Percentiles rank a stretch among this genome's conserved stretches.
phyloP scores from a whole-genome alignment of 257 asterid species.

The Leptodermis oblonga region DNA sequence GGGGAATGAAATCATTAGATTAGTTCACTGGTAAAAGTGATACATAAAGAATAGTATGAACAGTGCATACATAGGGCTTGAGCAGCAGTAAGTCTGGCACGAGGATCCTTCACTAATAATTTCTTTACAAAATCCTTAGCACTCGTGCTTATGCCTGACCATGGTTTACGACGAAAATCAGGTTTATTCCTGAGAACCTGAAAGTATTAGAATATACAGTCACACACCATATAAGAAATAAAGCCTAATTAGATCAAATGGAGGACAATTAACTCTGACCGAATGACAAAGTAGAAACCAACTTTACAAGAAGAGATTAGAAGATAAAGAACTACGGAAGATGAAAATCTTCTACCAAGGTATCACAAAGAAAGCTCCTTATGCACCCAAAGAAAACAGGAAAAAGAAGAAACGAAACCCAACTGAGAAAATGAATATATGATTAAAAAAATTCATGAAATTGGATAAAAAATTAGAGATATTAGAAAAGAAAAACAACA shows the following conservation, averaged over 20 bases:
- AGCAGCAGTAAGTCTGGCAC: constrained; percentile 96
- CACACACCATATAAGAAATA: background rate
- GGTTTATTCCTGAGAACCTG: constrained; percentile 92
- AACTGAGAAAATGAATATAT: background rate
- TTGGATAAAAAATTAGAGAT: background rate
- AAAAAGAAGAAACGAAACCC: background rate
- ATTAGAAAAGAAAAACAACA: background rate
- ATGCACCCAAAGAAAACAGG: background rate
- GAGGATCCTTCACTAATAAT: constrained; percentile 86
- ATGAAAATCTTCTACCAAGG: background rate
- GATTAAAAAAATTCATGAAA: background rate
- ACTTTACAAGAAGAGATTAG: background rate
- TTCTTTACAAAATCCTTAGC: constrained; percentile 98
- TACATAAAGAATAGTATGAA: background rate
- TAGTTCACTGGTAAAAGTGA: background rate
- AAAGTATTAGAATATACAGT: constrained; percentile 17
- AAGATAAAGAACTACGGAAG: background rate
- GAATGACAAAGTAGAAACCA: background rate
- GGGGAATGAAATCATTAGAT: constrained; percentile 12
- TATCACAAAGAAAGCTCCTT: background rate
- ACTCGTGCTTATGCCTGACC: constrained; percentile 83
- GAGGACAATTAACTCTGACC: background rate
- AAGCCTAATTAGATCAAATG: background rate
- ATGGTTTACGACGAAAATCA: constrained; percentile 94
- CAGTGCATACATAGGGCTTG: constrained; percentile 84